phyloP scores from a whole-genome alignment of 2,329 filamentous ascomycete genomes.

The Bipolaris bicolor region DNA sequence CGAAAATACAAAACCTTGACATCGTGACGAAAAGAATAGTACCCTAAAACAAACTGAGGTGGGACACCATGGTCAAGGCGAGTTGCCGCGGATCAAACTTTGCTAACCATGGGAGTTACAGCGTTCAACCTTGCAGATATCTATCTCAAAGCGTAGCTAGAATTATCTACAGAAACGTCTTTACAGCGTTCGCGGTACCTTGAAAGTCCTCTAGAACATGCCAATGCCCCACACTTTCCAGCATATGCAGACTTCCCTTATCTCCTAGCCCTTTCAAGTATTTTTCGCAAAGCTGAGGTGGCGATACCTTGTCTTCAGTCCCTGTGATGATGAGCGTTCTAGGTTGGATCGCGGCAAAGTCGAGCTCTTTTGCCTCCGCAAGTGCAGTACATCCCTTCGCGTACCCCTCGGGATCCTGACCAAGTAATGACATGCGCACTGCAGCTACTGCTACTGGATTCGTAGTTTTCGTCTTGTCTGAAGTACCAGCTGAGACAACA shows the following conservation, averaged over 20 bases:
- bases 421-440: conserved; percentile 53
- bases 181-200: conserved; percentile 19
- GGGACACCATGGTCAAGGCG: no score
- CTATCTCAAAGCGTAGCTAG: no score
- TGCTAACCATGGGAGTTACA: no score
- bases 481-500: not conserved
- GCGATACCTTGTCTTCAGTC: not conserved
- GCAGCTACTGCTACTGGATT: conserved; percentile 54
- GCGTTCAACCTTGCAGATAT: no score
- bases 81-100: no score
- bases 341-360: conserved; percentile 27
- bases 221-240: conserved; percentile 59
- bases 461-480: not conserved
- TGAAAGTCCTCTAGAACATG: conserved; percentile 57
- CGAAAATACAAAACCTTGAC: no score
- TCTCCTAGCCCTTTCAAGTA: not conserved
- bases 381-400: conserved; percentile 61
- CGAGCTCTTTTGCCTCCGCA: conserved; percentile 48
- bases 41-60: no score
- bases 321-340: not conserved
- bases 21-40: no score
- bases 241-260: conserved; percentile 36
- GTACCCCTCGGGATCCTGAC: conserved; percentile 61
- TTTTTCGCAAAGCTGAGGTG: not conserved
- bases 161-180: not conserved